Conservation (phyloP, 2,329 filamentous ascomycete genomes). For the Arthrobotrys sinensis region DNA sequence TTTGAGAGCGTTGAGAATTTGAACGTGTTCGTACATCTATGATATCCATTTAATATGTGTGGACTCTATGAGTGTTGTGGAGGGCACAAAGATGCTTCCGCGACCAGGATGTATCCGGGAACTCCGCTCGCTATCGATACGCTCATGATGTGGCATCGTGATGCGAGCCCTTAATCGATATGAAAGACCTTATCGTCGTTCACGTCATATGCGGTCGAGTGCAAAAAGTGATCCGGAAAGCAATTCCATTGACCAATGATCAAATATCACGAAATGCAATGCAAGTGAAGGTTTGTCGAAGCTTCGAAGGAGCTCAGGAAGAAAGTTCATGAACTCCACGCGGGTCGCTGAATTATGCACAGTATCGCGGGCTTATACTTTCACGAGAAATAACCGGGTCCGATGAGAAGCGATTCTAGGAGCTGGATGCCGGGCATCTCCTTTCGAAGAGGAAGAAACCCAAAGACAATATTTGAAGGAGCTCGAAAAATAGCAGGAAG, state of each 20-base stretch:
- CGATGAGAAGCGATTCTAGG: constrained; percentile 12
- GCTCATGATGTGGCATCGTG: constrained; percentile 41
- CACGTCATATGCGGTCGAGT: constrained; percentile 37
- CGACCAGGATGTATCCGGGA: constrained; percentile 46
- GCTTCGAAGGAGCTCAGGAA: constrained; percentile 56
- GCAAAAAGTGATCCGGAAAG: constrained; percentile 23
- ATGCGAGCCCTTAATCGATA: constrained; percentile 48
- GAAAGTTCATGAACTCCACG: constrained; percentile 31
- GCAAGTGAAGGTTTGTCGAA: constrained; percentile 19
- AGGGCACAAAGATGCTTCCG: constrained; percentile 13
- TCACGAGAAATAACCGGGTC: constrained; percentile 55
- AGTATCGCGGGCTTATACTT: constrained; percentile 19
- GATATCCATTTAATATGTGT: background rate
- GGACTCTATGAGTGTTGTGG: background rate
- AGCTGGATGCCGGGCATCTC: constrained; percentile 7
- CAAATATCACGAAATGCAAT: constrained; percentile 16
- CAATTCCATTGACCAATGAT: constrained; percentile 35
- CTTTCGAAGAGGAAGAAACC: background rate
- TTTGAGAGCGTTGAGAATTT: background rate
- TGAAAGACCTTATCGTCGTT: constrained; percentile 24
- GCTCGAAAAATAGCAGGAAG: constrained; percentile 32
- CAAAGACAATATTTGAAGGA: constrained; percentile 40
- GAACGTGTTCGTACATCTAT: background rate
- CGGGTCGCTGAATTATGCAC: constrained; percentile 37
- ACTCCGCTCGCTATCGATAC: constrained; percentile 58